A percentile compares a stretch with the other conserved stretches of the same genome.
Evolutionary conservation across 169 alveolate species (phyloP).

Genomic region (Babesia sp.): DNA sequence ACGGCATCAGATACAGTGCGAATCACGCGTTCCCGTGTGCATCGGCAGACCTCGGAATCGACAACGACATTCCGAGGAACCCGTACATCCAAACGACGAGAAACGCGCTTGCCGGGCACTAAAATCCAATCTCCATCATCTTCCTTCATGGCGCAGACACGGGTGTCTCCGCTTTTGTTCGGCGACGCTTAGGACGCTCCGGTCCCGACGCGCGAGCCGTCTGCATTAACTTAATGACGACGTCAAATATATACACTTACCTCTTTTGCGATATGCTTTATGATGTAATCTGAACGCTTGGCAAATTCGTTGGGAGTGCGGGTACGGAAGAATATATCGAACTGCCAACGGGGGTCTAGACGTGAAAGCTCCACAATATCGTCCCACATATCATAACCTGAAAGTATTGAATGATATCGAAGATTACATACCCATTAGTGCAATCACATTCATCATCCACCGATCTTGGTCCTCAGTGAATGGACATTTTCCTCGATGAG

Average conservation of each 20-base stretch:
- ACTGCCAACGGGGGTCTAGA: slow-evolving; percentile 71
- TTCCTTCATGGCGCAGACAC: slow-evolving; percentile 1
- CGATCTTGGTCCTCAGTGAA: slow-evolving; percentile 80
- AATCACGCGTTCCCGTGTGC: not conserved
- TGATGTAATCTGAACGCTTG: slow-evolving; percentile 77
- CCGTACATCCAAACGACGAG: not conserved
- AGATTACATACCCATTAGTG: slow-evolving; percentile 58
- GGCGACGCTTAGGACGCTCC: slow-evolving; percentile 32
- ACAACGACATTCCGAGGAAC: slow-evolving; percentile 8
- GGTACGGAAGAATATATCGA: slow-evolving; percentile 76
- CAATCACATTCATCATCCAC: slow-evolving; percentile 71
- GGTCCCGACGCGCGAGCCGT: slow-evolving; percentile 2
- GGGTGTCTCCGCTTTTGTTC: slow-evolving; percentile 14
- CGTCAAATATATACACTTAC: not conserved
- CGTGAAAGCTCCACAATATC: slow-evolving; percentile 62
- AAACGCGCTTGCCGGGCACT: not conserved
- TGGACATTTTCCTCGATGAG: slow-evolving; percentile 70
- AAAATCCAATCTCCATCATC: slow-evolving; percentile 6
- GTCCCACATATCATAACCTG: slow-evolving; percentile 83
- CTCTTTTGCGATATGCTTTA: slow-evolving; percentile 75
- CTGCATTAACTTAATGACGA: not conserved
- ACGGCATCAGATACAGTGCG: not conserved
- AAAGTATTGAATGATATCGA: not conserved
- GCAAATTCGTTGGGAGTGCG: slow-evolving; percentile 72
- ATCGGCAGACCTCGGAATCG: slow-evolving; percentile 13